A percentile compares a stretch with the other conserved stretches of the same genome.
phyloP scores from a whole-genome alignment of 1,284 basidiomycete genomes.

The Abortiporus biennis region DNA sequence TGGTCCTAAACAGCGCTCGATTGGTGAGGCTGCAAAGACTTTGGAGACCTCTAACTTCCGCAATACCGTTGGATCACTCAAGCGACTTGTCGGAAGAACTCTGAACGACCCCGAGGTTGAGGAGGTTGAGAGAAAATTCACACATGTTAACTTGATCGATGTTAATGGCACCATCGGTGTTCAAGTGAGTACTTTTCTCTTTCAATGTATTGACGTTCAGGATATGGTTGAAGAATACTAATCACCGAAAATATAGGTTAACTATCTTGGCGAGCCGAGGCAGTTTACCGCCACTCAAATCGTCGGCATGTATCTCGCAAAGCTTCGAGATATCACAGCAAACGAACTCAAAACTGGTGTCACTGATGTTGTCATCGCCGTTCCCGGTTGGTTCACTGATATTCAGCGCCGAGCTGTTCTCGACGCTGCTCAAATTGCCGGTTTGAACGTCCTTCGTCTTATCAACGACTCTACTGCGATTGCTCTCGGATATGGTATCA shows the following conservation, averaged over 20 bases:
- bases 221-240: too few species aligned
- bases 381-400: conserved; percentile 94
- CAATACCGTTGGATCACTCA: conserved; percentile 90
- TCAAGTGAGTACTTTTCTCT: conserved; percentile 50
- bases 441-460: conserved; percentile 84
- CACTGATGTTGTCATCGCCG: conserved; percentile 88
- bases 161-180: conserved; percentile 76
- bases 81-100: conserved; percentile 81
- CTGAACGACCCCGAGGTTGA: conserved; percentile 73
- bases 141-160: conserved; percentile 82
- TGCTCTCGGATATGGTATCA: conserved; percentile 94
- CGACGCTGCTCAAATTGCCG: conserved; percentile 84
- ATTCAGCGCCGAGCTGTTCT: conserved; percentile 82
- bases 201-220: too few species aligned
- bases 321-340: conserved; percentile 81
- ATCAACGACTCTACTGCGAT: conserved; percentile 94
- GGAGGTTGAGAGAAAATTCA: conserved; percentile 82
- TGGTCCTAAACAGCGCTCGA: conserved; percentile 80
- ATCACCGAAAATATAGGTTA: conserved; percentile 75
- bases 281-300: conserved; percentile 84
- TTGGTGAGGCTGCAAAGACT: conserved; percentile 92
- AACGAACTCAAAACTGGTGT: conserved; percentile 81
- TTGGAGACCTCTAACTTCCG: conserved; percentile 97
- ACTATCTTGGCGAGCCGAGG: conserved; percentile 77
- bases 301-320: conserved; percentile 80